Percentiles rank a stretch among this genome's conserved stretches.
phyloP scores from a whole-genome alignment of 257 asterid species.

The Solanum chaucha region DNA sequence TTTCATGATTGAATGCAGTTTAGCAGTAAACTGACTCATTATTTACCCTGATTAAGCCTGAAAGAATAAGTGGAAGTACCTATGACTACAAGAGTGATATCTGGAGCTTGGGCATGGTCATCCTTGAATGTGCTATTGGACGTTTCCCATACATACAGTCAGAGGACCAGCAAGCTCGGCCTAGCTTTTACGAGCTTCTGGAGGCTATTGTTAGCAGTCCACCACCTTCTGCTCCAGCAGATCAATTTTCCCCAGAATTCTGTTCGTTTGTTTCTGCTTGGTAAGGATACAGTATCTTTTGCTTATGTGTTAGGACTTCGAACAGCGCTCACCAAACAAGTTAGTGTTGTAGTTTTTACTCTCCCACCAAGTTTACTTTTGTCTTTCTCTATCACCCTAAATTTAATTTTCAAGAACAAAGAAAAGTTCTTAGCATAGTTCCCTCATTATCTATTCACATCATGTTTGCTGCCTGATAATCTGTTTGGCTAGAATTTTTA shows the following conservation, averaged over 20 bases:
- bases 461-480: neutral
- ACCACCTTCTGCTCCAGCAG: slow-evolving; percentile 93
- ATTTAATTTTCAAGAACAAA: neutral
- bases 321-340: neutral
- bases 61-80: slow-evolving; percentile 87
- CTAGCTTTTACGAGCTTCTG: slow-evolving; percentile 90
- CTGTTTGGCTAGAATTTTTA: neutral
- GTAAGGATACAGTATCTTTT: slow-evolving; percentile 24
- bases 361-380: neutral
- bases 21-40: neutral
- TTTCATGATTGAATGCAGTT: neutral
- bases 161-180: slow-evolving; percentile 81
- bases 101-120: slow-evolving; percentile 74
- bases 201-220: slow-evolving; percentile 87
- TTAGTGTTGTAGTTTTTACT: neutral
- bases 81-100: slow-evolving; percentile 63
- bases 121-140: slow-evolving; percentile 98
- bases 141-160: slow-evolving; percentile 91
- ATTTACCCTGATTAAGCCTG: slow-evolving; percentile 50
- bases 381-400: neutral
- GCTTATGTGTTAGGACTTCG: neutral
- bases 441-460: neutral
- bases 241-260: slow-evolving; percentile 54
- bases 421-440: neutral
- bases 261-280: slow-evolving; percentile 65